Base-by-base conservation (phyloP, 1,284 basidiomycete genomes). In the Trametes hirsuta region DNA sequence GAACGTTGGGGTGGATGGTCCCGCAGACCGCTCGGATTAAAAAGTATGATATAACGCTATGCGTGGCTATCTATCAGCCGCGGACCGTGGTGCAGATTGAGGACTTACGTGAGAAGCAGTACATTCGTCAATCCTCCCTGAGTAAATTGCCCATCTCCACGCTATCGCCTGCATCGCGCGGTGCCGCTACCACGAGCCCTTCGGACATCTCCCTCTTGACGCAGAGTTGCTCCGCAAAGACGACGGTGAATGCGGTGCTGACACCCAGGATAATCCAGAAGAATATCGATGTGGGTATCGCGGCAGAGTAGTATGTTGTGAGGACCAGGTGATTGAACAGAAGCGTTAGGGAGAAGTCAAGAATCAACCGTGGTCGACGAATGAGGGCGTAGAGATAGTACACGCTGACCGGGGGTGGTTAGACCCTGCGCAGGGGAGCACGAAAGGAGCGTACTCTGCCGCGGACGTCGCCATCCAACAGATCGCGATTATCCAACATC, bases 291-390 rank as follows among this genome's bases (percentile, higher is more conserved):
- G 91, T 91, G 2, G 97, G 97, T 71, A 98, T 81, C 6, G 89
- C 83, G 47, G 88, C 86, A 2, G 95, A 87, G 75, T 96, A 97
- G 76, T 95, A 97, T 15, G 93, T 94, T 47, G 95, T 96, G 55
- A 98, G 78, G 54, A 98, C 87, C 51, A 97, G 78, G 75, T 99
- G 95, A 71, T 91, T 89, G 79, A 97, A 90, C 55, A 92, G 79
- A 53, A 98, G 85, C 0, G 97, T 98, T 58, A 97, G 74, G 8
- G 91, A 82, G 76, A 98, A 98, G 77, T 99, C 97, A 66, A 99
- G 88, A 70, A 99, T 91, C 69, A 97, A 85, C 5, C 95, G 93
- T 45, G 97, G 97, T 39, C 94, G 83, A 42, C 95, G 87, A 72
- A 99, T 83, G 66, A 99, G 81, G 66, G 85, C 83, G 75, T 94